Conservation (phyloP, 352 stramenopile species). For the Elongisporangium anandrum region DNA sequence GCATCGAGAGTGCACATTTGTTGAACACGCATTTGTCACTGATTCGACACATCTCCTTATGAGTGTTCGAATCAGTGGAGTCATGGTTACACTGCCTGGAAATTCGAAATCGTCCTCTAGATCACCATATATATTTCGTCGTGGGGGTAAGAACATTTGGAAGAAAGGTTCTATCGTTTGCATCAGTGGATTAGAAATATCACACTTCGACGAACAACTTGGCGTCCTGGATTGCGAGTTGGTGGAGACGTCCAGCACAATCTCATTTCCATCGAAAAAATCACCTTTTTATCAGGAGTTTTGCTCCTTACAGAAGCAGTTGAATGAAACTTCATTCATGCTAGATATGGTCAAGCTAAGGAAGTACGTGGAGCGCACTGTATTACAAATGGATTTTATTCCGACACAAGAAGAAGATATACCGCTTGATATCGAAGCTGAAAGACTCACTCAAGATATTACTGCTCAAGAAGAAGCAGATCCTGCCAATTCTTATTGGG, state of each 20-base stretch:
- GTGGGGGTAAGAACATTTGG: conserved; percentile 44
- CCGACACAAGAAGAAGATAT: conserved; percentile 28
- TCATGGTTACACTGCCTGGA: conserved; percentile 16
- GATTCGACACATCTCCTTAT: conserved; percentile 43
- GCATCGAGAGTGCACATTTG: conserved; percentile 10
- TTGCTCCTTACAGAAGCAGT: conserved; percentile 13
- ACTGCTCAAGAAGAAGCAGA: conserved; percentile 22
- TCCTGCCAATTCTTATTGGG: neutral
- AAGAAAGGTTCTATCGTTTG: conserved; percentile 48
- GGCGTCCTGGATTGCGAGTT: conserved; percentile 49
- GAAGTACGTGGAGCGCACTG: conserved; percentile 40
- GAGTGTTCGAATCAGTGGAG: conserved; percentile 43
- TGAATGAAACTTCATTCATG: conserved; percentile 12
- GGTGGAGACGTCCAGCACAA: conserved; percentile 46
- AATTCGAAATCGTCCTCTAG: conserved; percentile 11
- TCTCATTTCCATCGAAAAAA: conserved; percentile 58
- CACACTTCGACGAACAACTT: conserved; percentile 57
- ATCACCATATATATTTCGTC: conserved; percentile 32
- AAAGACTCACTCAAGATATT: conserved; percentile 53
- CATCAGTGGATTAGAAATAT: conserved; percentile 53
- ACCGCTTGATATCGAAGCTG: conserved; percentile 22
- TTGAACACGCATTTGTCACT: conserved; percentile 57
- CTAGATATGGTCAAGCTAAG: conserved; percentile 22
- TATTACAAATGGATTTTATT: conserved; percentile 35
- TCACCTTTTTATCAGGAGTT: conserved; percentile 38